Evolutionary conservation across 352 stramenopile genomes (phyloP).

Genomic region (Pythium rhizo-oryzae): DNA sequence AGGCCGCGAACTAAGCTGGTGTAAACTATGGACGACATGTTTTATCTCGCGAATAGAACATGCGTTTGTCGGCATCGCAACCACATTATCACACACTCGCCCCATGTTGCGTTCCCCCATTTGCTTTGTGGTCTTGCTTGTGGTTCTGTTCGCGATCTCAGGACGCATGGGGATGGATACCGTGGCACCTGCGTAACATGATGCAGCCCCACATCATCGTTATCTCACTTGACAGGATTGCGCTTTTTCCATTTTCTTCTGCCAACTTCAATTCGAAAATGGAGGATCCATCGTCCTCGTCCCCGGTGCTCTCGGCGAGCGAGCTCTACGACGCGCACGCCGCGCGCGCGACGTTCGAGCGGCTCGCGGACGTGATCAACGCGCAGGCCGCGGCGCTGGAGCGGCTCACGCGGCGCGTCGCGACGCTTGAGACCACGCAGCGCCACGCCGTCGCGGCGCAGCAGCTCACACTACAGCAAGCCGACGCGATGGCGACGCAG

Average conservation of each 20-base stretch:
- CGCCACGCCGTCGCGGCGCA: slow-evolving; percentile 31
- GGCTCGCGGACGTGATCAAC: slow-evolving; percentile 70
- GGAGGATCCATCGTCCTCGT: neutral
- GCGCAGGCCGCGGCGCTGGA: slow-evolving; percentile 46
- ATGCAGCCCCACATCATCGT: neutral
- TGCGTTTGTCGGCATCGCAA: slow-evolving; percentile 60
- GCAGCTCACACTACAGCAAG: slow-evolving; percentile 28
- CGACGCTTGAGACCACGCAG: slow-evolving; percentile 35
- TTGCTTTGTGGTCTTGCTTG: neutral
- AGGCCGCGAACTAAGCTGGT: slow-evolving; percentile 80
- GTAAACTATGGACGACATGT: slow-evolving; percentile 53
- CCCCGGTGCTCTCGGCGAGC: slow-evolving; percentile 27
- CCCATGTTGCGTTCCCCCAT: neutral
- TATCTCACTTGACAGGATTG: neutral
- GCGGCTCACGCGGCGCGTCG: slow-evolving; percentile 36
- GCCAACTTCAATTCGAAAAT: slow-evolving; percentile 9
- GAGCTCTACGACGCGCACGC: slow-evolving; percentile 65
- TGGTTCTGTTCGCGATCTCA: neutral
- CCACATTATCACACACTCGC: slow-evolving; percentile 18
- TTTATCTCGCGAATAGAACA: slow-evolving; percentile 78
- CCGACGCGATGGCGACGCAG: slow-evolving; percentile 24
- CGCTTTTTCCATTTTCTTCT: neutral
- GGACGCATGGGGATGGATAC: neutral
- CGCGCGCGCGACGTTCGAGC: slow-evolving; percentile 48
- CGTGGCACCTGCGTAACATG: neutral